Base-by-base conservation (phyloP, 768 basidiomycete genomes). In the Cystobasidium tubakii region DNA sequence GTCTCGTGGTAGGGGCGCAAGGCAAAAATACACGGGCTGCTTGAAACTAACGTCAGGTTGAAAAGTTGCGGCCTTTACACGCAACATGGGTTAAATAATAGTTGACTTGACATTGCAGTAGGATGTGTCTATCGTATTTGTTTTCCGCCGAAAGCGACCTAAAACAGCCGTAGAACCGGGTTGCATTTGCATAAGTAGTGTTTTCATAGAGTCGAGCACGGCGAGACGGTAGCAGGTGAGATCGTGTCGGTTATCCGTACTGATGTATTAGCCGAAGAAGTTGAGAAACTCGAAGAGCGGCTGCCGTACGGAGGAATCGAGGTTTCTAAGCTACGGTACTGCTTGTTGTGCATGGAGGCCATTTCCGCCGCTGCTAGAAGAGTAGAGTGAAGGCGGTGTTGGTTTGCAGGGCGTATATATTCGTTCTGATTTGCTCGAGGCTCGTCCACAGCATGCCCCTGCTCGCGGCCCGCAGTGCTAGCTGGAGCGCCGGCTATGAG, bases 401-500 rank as follows among this genome's bases (percentile, higher is more conserved):
- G 39, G 39, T 15, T 15, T 39, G 6, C 7, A 15, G 39, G 39
- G 6, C 15, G 39, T 39, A 19, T 9, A 21, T 21, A 4, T 19
- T 6, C 46, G 21, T 21, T 50, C 10, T 50, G 21, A 21, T 3
- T 9, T 21, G 46, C 15, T 50, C 10, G 21, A 19, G 4, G 46
- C 4, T 50, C 46, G 46, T 19, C 10, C 7, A 21, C 3, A 50
- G 7, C n/a, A 3, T 50, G 46, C 21, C 21, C 10, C 12, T 9
- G 7, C 7, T 12, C 15, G 21, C 10, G 21, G 4, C 4, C 46
- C 46, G 46, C 4, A 12, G 21, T 50, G 7, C 15, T 6, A 50
- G 46, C 46, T 50, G 46, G 46, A 50, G 46, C 46, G 46, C 46
- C 46, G 12, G 46, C 46, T 50, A 50, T 50, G 46, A 50, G 46